phyloP scores from a whole-genome alignment of 2,329 filamentous ascomycete genomes.

The Aspergillus ustus region DNA sequence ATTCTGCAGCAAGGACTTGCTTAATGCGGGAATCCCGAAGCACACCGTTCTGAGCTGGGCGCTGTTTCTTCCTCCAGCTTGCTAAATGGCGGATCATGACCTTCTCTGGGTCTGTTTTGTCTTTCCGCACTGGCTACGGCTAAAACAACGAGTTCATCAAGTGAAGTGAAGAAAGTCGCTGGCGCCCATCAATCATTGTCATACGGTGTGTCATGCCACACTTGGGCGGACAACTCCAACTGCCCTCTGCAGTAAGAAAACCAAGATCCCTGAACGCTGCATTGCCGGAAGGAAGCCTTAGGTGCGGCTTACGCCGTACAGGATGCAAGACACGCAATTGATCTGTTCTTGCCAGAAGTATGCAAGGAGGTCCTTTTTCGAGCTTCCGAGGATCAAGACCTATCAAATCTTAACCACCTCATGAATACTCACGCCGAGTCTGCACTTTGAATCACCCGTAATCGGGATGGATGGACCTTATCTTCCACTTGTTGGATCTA shows the following conservation, averaged over 20 bases:
- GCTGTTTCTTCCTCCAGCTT: not conserved
- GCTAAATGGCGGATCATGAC: not conserved
- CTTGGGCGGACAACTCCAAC: not conserved
- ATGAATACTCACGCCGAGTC: not conserved
- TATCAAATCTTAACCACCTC: not conserved
- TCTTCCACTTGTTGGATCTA: not conserved
- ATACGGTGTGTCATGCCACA: constrained; percentile 13
- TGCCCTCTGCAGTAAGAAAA: not conserved
- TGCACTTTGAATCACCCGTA: not conserved
- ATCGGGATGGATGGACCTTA: not conserved
- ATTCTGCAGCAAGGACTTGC: constrained; percentile 16
- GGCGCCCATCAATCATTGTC: constrained; percentile 1
- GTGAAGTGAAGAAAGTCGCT: not conserved
- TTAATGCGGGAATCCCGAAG: not conserved
- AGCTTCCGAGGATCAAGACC: not conserved
- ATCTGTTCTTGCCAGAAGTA: not conserved
- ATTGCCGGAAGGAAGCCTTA: not conserved
- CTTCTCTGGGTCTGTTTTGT: not conserved
- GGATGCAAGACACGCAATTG: not conserved
- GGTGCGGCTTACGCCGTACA: not conserved
- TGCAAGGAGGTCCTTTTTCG: not conserved
- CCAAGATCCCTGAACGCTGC: not conserved
- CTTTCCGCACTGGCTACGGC: not conserved
- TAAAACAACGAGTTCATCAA: not conserved
- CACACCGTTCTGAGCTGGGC: too few species aligned